Conservation (phyloP, 192 early-diverging fungal species). For the Ramicandelaber brevisporus region DNA sequence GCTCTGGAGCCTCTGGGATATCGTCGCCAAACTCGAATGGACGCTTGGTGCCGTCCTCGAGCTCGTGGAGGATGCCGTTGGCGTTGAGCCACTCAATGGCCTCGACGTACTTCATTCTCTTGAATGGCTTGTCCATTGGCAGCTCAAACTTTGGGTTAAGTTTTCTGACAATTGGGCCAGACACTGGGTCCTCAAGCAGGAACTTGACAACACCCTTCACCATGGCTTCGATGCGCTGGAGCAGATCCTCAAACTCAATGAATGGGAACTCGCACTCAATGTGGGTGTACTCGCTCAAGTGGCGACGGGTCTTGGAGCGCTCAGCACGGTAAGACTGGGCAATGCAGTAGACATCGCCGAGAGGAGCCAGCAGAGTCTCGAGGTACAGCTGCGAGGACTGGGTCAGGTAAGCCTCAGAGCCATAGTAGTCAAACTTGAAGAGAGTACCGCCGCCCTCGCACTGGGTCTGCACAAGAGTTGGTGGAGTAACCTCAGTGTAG, state of each 20-base stretch:
- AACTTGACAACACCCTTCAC: slow-evolving; percentile 56
- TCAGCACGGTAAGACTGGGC: slow-evolving; percentile 95
- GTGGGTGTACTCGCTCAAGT: slow-evolving; percentile 92
- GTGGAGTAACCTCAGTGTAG: slow-evolving; percentile 85
- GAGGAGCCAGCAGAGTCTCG: slow-evolving; percentile 78
- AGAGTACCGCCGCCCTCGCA: slow-evolving; percentile 94
- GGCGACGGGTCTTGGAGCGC: slow-evolving; percentile 86
- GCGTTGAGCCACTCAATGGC: slow-evolving; percentile 90
- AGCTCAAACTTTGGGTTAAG: slow-evolving; percentile 77
- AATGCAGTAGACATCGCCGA: slow-evolving; percentile 91
- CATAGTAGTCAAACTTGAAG: slow-evolving; percentile 91
- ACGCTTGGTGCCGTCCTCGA: slow-evolving; percentile 56
- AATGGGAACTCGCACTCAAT: slow-evolving; percentile 93
- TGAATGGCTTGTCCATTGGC: slow-evolving; percentile 53
- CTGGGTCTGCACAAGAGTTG: slow-evolving; percentile 97
- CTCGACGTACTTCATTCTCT: slow-evolving; percentile 88
- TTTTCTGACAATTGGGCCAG: slow-evolving; percentile 50
- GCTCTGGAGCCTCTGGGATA: slow-evolving; percentile 94
- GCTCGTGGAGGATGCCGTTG: slow-evolving; percentile 58
- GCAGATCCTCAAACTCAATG: slow-evolving; percentile 73
- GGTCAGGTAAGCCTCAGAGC: slow-evolving; percentile 86
- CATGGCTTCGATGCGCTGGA: slow-evolving; percentile 74
- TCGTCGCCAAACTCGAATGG: slow-evolving; percentile 96
- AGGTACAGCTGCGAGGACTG: slow-evolving; percentile 98
- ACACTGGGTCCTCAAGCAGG: slow-evolving; percentile 47